Evolutionary conservation across 179 eudicot species (phyloP), one percentile per base, ranked within the genome.

Genomic region (Spinacia oleracea): DNA sequence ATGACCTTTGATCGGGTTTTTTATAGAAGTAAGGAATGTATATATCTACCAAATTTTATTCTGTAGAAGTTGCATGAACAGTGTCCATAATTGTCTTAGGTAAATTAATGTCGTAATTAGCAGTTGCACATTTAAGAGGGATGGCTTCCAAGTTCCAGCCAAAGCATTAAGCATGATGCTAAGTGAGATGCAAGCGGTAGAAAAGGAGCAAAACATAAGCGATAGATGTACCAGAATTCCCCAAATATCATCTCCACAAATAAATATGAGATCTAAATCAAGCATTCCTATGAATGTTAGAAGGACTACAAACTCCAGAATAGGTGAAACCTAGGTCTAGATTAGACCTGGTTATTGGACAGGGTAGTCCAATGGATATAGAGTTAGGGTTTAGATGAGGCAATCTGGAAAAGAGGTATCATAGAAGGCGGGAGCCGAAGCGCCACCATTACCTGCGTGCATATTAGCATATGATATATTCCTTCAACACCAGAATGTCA

Each of bases 401-500:
- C 92, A 45, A 96, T 81, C 80, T 97, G 91, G 56, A 92, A 96
- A 58, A 96, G 93, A 75, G 99, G 98, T 78, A 96, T 87, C 79
- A 92, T 89, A 50, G 97, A 92, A 78, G 98, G 88, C 50, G 99
- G 99, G 72, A 96, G 89, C 70, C 94, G 66, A 78, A 96, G 90
- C 79, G 98, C 97, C 78, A 94, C 90, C 81, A 92, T 73, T 40
- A 96, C 93, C 84, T 96, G 99, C 68, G 92, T 80, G 77, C 88
- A 89, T 84, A 94, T 80, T 59, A 96, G 83, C 80, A 96, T 80
- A 84, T 96, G 97, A 86, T 91, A 94, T 78, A 91, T 77, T 51
- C 99, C 99, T 81, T 96, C 98, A 72, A 93, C 89, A 76, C 99
- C 99, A 34, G 96, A 89, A 81, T 82, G 82, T 96, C 92, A 89